Base-by-base conservation (phyloP, 257 asterid genomes). In the Forsythia viridissima region DNA sequence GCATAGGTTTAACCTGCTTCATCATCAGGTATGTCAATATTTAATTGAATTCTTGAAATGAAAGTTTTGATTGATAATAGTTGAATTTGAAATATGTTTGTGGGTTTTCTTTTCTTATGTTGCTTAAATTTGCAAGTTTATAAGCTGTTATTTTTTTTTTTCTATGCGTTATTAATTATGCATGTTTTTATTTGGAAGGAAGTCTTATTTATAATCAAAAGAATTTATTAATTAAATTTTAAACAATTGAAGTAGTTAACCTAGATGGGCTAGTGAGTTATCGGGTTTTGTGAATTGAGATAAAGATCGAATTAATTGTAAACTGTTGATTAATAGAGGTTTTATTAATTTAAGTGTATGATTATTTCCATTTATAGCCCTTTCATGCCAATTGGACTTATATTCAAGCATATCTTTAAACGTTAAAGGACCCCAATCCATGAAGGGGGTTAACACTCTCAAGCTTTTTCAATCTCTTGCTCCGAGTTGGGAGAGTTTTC, bases 241-340 rank as follows among this genome's bases (percentile, higher is more conserved):
- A 30, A 30, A 30, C 34, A 30, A 30, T 30, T 30, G 34, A 30
- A 30, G 34, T 30, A 30, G 34, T 30, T 30, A 30, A 30, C 34
- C 34, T 30, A 6, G 66, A 20, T 69, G 80, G 63, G 15, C 34
- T n/a, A 38, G 6, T 44, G 51, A 8, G 65, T 71, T 44, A 39
- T 13, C 48, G 11, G 46, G 36, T 79, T 73, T 37, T 73, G 73
- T 65, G 71, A 41, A 72, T 44, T n/a, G 59, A 42, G 72, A 68
- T 70, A 43, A 21, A 3, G 65, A 41, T 67, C 12, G 77, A 75
- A 13, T 71, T 80, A 43, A 18, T 30, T 38, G 57, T 9, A 21
- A 30, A 36, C 43, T 34, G 68, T 42, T 68, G 11, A 18, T 80
- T 48, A 74, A 18, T 67, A 41, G 57, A 37, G 77, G 57, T 46